Evolutionary conservation across 306 rosid genomes (phyloP).

Genomic region (Elaeagnus macrophylla): DNA sequence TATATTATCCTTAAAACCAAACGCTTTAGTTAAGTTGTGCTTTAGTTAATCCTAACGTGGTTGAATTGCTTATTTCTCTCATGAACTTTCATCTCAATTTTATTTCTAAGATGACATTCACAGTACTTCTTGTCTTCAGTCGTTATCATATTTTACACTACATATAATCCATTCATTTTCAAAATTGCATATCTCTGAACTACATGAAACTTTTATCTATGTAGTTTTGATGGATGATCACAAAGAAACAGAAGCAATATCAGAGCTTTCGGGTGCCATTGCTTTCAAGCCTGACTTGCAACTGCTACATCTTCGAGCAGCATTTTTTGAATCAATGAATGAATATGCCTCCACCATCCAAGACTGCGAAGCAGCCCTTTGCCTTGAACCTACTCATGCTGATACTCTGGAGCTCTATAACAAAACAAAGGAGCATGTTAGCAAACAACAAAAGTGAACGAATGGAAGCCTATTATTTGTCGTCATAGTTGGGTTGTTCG

Average conservation of each 20-base stretch:
- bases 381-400: constrained; percentile 60
- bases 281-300: constrained; percentile 70
- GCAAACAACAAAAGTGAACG: constrained; percentile 34
- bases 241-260: constrained; percentile 74
- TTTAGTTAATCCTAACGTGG: too few relatives aligned
- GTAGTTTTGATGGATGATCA: constrained; percentile 95
- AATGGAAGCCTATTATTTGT: constrained; percentile 15
- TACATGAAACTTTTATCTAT: constrained; percentile 19
- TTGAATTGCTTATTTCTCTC: too few relatives aligned
- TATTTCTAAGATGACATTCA: too few relatives aligned
- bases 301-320: constrained; percentile 83
- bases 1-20: neutral
- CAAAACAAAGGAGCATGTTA: constrained; percentile 37
- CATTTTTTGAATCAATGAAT: constrained; percentile 64
- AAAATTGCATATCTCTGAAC: too few relatives aligned
- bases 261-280: constrained; percentile 66
- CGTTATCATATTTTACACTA: too few relatives aligned
- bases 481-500: constrained; percentile 21
- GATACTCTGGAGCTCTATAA: constrained; percentile 57
- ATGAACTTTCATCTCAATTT: too few relatives aligned
- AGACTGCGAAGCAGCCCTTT: constrained; percentile 83
- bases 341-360: constrained; percentile 44
- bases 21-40: neutral
- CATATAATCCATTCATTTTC: too few relatives aligned
- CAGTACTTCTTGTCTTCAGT: too few relatives aligned